phyloP scores from a whole-genome alignment of 179 eudicot species.

The Silene coronaria region DNA sequence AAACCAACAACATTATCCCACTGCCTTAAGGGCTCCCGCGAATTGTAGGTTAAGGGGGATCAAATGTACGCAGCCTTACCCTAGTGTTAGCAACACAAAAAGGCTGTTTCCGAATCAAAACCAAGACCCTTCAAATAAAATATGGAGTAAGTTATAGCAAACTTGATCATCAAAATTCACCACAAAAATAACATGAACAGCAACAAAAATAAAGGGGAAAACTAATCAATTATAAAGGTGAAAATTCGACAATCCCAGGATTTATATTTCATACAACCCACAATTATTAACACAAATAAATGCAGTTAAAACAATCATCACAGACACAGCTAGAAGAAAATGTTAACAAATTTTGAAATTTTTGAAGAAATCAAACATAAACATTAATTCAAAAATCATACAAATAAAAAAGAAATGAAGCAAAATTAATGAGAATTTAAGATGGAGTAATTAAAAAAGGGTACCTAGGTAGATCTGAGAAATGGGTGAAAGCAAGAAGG shows the following conservation, averaged over 20 bases:
- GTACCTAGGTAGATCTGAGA: constrained; percentile 35
- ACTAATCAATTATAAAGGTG: neutral
- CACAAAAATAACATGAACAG: neutral
- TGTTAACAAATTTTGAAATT: neutral
- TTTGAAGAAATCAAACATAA: neutral
- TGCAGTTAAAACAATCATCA: constrained; percentile 1
- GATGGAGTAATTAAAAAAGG: neutral
- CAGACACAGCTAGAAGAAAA: neutral
- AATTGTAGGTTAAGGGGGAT: no score
- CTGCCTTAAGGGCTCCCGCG: no score
- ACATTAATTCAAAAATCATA: neutral
- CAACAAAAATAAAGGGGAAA: neutral
- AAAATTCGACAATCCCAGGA: neutral
- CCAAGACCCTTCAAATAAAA: no score
- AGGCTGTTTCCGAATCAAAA: no score
- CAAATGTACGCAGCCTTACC: no score
- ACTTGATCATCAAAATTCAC: neutral
- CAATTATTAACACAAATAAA: constrained; percentile 3
- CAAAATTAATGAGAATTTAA: neutral
- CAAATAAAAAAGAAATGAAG: neutral
- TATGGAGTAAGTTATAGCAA: neutral
- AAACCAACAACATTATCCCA: no score
- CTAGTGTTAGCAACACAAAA: no score
- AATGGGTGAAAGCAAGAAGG: constrained; percentile 20
- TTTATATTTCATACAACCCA: neutral